Evolutionary conservation across 768 basidiomycete genomes (phyloP).

Genomic region (Panaeolus papilionaceus): DNA sequence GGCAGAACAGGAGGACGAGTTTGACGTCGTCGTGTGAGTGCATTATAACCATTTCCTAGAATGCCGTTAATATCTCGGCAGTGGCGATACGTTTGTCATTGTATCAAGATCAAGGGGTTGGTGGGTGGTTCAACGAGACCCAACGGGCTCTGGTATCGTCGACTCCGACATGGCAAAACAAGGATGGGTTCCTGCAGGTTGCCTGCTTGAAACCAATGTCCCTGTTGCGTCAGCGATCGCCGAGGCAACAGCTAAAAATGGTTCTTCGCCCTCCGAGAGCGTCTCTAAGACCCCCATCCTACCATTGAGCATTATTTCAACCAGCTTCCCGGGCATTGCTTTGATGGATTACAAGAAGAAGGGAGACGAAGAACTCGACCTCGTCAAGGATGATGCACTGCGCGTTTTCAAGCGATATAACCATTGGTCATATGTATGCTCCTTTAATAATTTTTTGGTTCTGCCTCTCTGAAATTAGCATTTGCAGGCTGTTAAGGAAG

Average conservation of each 20-base stretch:
- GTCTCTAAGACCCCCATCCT: conserved; percentile 80
- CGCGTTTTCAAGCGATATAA: conserved; percentile 98
- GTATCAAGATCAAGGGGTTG: conserved; percentile 94
- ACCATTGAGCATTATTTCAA: conserved; percentile 92
- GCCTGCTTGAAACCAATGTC: conserved; percentile 90
- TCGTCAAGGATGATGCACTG: conserved; percentile 87
- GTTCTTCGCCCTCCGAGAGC: conserved; percentile 43
- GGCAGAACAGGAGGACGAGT: conserved; percentile 98
- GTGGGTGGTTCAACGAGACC: conserved; percentile 99
- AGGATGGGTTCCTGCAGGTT: conserved; percentile 98
- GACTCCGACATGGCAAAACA: conserved; percentile 81
- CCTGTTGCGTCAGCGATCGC: conserved; percentile 90
- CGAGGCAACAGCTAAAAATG: conserved; percentile 75
- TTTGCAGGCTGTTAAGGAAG: conserved; percentile 87
- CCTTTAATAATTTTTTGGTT: conserved; percentile 30
- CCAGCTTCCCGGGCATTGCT: conserved; percentile 95
- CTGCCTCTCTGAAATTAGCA: conserved; percentile 22
- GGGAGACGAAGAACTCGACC: conserved; percentile 89
- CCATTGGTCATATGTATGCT: conserved; percentile 90
- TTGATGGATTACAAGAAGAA: conserved; percentile 97
- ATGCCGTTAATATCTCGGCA: conserved; percentile 33
- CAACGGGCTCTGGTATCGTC: conserved; percentile 79
- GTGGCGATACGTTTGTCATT: conserved; percentile 94
- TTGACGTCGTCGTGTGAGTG: conserved; percentile 94
- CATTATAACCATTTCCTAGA: conserved; percentile 18